phyloP scores from a whole-genome alignment of 495 filamentous ascomycete genomes.

The Penicillium samsonianum region DNA sequence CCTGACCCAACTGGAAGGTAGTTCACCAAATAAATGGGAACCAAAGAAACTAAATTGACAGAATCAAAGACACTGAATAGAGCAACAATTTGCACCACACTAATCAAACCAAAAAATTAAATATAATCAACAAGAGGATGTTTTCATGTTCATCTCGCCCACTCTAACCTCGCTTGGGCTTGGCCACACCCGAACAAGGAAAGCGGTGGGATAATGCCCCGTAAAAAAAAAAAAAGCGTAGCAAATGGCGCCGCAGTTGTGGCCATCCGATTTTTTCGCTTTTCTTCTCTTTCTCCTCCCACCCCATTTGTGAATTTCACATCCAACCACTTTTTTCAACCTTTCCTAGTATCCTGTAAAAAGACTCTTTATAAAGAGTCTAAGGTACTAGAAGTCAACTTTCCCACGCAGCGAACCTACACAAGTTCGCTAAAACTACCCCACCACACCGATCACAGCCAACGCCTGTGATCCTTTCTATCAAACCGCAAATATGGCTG shows the following conservation, averaged over 20 bases:
- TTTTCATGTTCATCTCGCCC: not conserved
- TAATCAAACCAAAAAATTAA: not conserved
- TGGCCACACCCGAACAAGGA: constrained; percentile 5
- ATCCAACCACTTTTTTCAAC: constrained; percentile 30
- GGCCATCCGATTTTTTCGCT: constrained; percentile 34
- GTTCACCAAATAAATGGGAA: constrained; percentile 9
- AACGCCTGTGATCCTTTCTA: constrained; percentile 70
- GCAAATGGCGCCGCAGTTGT: constrained; percentile 27
- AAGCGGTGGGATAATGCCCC: constrained; percentile 27
- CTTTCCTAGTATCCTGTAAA: constrained; percentile 29
- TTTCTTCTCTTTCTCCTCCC: constrained; percentile 42
- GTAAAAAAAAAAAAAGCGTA: constrained; percentile 43
- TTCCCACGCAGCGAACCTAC: constrained; percentile 27
- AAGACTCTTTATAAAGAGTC: constrained; percentile 42
- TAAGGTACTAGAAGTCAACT: constrained; percentile 40
- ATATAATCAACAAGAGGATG: not conserved
- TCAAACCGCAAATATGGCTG: constrained; percentile 86
- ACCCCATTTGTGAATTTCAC: constrained; percentile 36
- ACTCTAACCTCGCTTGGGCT: constrained; percentile 13
- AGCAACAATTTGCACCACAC: not conserved
- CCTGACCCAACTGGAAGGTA: not conserved
- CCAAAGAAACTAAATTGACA: not conserved
- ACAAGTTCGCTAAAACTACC: constrained; percentile 47
- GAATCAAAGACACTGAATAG: not conserved
- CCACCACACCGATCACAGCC: constrained; percentile 57